Evolutionary conservation across 176 grass and related monocot genomes (phyloP).

Genomic region (Oryza rufipogon): DNA sequence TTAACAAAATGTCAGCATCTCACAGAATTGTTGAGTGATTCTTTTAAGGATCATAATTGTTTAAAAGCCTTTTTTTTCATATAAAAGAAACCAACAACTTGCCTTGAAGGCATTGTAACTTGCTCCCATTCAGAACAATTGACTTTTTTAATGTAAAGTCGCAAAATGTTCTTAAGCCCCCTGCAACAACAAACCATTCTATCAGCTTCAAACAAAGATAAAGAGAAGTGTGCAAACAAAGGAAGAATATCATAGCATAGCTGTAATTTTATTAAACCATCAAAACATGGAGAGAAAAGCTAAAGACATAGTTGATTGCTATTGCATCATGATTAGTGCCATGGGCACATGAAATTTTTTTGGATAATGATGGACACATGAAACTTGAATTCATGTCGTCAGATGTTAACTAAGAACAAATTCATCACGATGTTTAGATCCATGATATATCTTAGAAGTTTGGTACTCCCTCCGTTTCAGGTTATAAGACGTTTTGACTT

Average conservation of each 20-base stretch:
- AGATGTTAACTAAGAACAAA: conserved; percentile 13
- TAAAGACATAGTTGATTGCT: not conserved
- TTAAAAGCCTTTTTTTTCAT: conserved; percentile 14
- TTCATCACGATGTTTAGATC: not conserved
- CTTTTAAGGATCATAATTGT: conserved; percentile 18
- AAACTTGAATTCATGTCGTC: conserved; percentile 1
- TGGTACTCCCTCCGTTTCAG: too few species aligned
- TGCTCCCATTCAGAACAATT: conserved; percentile 93
- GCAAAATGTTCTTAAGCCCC: conserved; percentile 87
- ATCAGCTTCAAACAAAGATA: conserved; percentile 20
- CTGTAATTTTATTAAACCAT: not conserved
- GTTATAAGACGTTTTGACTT: too few species aligned
- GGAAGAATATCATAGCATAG: not conserved
- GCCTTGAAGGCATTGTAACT: conserved; percentile 76
- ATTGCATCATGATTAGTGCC: conserved; percentile 6
- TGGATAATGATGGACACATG: not conserved
- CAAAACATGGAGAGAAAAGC: not conserved
- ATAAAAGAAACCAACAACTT: conserved; percentile 50
- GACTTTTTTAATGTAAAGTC: conserved; percentile 77
- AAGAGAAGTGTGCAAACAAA: conserved; percentile 15
- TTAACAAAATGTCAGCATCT: not conserved
- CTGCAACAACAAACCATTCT: conserved; percentile 55
- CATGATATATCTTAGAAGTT: conserved; percentile 4
- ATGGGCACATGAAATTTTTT: not conserved
- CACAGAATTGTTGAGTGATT: not conserved